Percentiles rank a stretch among this genome's conserved stretches.
Conservation (phyloP, 768 basidiomycete species). For the Pleurotus salmoneostramineus region DNA sequence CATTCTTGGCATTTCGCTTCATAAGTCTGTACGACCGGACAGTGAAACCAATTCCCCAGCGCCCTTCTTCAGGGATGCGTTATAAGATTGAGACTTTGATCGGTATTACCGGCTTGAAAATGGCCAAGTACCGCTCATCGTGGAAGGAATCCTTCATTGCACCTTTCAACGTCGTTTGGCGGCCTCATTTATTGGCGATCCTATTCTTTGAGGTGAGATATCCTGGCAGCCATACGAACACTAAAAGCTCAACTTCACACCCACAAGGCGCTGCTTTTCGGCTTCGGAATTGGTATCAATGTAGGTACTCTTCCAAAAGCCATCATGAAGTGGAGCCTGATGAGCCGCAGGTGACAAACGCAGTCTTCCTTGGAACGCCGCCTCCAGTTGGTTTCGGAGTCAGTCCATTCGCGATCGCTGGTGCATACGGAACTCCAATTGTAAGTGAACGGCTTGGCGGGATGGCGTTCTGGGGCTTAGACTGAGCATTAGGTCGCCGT, state of each 20-base stretch:
- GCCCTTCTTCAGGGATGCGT: constrained; percentile 34
- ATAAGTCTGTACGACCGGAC: constrained; percentile 62
- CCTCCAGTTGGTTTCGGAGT: constrained; percentile 54
- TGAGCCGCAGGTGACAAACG: constrained; percentile 50
- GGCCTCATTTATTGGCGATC: constrained; percentile 53
- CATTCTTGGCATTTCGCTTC: background rate
- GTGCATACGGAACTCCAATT: constrained; percentile 52
- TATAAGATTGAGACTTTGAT: constrained; percentile 56
- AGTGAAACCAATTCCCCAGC: constrained; percentile 42
- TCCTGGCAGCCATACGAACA: background rate
- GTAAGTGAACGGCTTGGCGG: constrained; percentile 23
- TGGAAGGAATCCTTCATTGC: constrained; percentile 44
- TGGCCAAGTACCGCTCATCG: constrained; percentile 50
- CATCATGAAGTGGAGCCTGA: background rate
- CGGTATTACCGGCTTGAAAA: constrained; percentile 59
- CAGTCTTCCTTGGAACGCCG: constrained; percentile 57
- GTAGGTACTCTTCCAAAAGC: constrained; percentile 20
- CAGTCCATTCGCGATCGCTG: constrained; percentile 45
- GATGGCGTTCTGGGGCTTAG: background rate
- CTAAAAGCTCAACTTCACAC: background rate
- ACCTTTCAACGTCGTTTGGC: constrained; percentile 53
- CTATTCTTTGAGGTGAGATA: constrained; percentile 46
- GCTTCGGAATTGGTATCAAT: constrained; percentile 63
- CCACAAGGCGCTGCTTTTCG: constrained; percentile 49
- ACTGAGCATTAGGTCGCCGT: constrained; percentile 39